These are phyloP conservation scores for Vitis cinerea DNA, from an alignment of 164 flowering plant genomes.

Conservation along the genomic window DNA sequence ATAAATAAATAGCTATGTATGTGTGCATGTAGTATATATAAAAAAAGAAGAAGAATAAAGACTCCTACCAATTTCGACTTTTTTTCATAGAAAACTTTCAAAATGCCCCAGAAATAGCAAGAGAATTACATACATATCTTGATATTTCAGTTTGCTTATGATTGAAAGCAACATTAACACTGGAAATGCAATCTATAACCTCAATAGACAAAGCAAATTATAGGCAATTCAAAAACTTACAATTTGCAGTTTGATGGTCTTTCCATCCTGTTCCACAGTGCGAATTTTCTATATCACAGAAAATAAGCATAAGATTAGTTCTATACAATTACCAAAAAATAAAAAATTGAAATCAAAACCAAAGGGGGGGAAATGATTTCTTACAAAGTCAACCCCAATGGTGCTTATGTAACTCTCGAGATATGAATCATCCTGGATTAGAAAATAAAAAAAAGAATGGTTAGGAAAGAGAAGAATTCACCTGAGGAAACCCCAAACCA, in stretches of 20 bases:
- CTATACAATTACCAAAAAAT: not conserved
- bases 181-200: not conserved
- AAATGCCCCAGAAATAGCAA: too few relatives aligned
- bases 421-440: slow-evolving; percentile 87
- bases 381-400: slow-evolving; percentile 93
- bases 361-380: slow-evolving; percentile 16
- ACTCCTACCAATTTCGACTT: too few relatives aligned
- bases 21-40: too few relatives aligned
- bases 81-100: too few relatives aligned
- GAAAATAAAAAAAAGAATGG: not conserved
- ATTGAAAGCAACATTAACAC: not conserved
- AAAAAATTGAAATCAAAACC: not conserved
- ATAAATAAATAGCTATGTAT: too few relatives aligned
- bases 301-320: not conserved
- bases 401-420: slow-evolving; percentile 94
- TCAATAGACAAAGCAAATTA: not conserved
- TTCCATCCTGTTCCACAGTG: slow-evolving; percentile 95
- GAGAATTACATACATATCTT: too few relatives aligned
- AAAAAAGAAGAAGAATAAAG: too few relatives aligned
- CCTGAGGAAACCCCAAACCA: too few relatives aligned
- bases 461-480: not conserved
- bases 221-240: slow-evolving; percentile 41
- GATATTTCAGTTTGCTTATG: not conserved
- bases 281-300: slow-evolving; percentile 73
- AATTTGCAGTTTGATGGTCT: slow-evolving; percentile 91